Base-by-base conservation (phyloP, 108 stramenopile species). In the Conticribra guillardii region DNA sequence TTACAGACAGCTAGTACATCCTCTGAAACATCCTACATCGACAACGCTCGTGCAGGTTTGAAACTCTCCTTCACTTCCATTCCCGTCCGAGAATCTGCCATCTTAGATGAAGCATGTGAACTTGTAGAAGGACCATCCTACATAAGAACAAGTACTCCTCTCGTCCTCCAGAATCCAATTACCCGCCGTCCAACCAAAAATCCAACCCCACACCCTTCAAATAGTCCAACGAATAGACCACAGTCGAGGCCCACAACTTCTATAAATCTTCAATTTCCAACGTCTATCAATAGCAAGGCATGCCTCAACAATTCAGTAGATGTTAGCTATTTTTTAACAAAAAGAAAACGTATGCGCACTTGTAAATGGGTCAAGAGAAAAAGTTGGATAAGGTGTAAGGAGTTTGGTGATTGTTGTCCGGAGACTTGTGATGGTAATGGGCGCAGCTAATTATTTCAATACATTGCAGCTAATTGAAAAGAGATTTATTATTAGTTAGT, bases 381-480 rank as follows among this genome's bases (percentile, higher is more conserved):
- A 24, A 57, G 58, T 22, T 1, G 58, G 44, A 51, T 11, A 9
- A 26, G 57, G 1, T 69, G 69, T 50, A 28, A 17, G 1, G 15
- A 48, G 0, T 69, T 59, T 60, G 44, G 54, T 17, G 33, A 21
- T 26, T 69, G 69, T 27, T 69, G 69, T 69, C 69, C 69, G 29
- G 47, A 51, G 30, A 49, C 69, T 18, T 69, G 69, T 21, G 33
- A 41, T 41, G 37, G 37, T 9, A 41, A 41, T n/a, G n/a, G n/a
- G n/a, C n/a, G n/a, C n/a, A n/a, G n/a, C n/a, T n/a, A n/a, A n/a
- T n/a, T n/a, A n/a, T n/a, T n/a, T n/a, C n/a, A n/a, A n/a, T n/a
- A n/a, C n/a, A n/a, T n/a, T n/a, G n/a, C n/a, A n/a, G n/a, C n/a
- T n/a, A n/a, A n/a, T n/a, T n/a, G n/a, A n/a, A n/a, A n/a, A n/a